These are phyloP conservation scores for Fallopia convolvulus DNA, from an alignment of 148 eudicot species.

Conservation along the genomic window DNA sequence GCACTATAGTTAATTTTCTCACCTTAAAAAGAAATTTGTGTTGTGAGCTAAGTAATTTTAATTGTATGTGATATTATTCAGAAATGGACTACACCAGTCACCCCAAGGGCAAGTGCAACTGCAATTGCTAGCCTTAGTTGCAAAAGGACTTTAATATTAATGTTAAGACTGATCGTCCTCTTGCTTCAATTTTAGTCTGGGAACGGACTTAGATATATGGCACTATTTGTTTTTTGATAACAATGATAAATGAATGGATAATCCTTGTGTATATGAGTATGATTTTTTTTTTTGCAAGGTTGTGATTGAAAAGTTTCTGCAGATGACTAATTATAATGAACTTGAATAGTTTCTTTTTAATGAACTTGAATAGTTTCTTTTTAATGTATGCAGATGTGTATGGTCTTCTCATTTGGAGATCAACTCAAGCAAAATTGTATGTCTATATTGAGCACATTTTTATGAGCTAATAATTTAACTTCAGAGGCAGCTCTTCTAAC, in stretches of 20 bases:
- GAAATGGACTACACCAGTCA: constrained; percentile 84
- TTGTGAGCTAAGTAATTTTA: neutral
- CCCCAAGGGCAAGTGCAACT: constrained; percentile 93
- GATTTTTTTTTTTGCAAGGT: neutral
- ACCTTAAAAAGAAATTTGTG: neutral
- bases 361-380: too few relatives aligned
- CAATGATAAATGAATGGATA: neutral
- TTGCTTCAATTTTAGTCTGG: neutral
- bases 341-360: too few relatives aligned
- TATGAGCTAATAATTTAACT: too few relatives aligned
- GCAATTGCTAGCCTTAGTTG: constrained; percentile 80
- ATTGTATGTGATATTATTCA: constrained; percentile 12
- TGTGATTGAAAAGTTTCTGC: neutral
- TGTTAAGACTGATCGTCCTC: neutral
- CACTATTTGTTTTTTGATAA: neutral
- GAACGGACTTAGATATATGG: neutral
- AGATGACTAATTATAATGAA: too few relatives aligned
- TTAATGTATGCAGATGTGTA: too few relatives aligned
- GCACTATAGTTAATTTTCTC: neutral
- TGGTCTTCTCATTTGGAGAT: too few relatives aligned
- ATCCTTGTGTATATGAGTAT: neutral
- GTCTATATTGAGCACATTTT: too few relatives aligned
- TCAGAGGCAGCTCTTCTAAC: too few relatives aligned
- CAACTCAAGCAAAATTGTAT: too few relatives aligned
- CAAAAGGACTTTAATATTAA: constrained; percentile 40